Base-by-base conservation (phyloP, 495 filamentous ascomycete species). In the Melanomma pulvis-pyrius region DNA sequence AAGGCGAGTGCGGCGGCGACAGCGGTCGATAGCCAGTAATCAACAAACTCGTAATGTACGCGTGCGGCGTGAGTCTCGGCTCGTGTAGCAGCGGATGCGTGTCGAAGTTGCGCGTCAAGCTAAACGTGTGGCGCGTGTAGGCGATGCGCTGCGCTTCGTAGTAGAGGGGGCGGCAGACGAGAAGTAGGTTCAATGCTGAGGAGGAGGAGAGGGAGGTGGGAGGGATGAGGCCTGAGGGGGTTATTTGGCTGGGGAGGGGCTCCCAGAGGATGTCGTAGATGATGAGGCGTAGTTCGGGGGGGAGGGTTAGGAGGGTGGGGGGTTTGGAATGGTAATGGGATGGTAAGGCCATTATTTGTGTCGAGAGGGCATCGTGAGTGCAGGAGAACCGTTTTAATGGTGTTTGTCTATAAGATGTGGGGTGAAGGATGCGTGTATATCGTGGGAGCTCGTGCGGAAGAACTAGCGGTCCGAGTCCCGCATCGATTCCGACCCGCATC, bases 211-310 rank as follows among this genome's bases (percentile, higher is more conserved):
- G 19, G 12, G 41, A 49, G 3, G 57, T 17, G 11, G 25, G 39
- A 2, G 41, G 4, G 25, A 50, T 39, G 22, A 9, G 1, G 25
- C 13, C 15, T 19, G 24, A 6, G 39, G 46, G 7, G 1, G 57
- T 30, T 8, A 48, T 48, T 5, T 8, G 9, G n/a, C 5, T 21
- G 28, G 26, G 25, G 7, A 54, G 51, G 12, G 57, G 39, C 3
- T 19, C 15, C 57, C 57, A 60, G 22, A 60, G 39, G 12, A 2
- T 21, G 22, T 60, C 57, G 44, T 60, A 60, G 57, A 60, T 60
- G 3, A 48, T 19, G 2, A 60, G 44, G 41, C 57, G 57, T 9
- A 60, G 57, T 39, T 60, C 57, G 21, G 30, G 44, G 13, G 57
- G 57, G 1, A 60, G 15, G 26, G 57, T 24, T 19, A 60, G 57